A percentile compares a stretch with the other conserved stretches of the same genome.
Conservation (phyloP, 192 early-diverging fungal species). For the Coemansia sp. region DNA sequence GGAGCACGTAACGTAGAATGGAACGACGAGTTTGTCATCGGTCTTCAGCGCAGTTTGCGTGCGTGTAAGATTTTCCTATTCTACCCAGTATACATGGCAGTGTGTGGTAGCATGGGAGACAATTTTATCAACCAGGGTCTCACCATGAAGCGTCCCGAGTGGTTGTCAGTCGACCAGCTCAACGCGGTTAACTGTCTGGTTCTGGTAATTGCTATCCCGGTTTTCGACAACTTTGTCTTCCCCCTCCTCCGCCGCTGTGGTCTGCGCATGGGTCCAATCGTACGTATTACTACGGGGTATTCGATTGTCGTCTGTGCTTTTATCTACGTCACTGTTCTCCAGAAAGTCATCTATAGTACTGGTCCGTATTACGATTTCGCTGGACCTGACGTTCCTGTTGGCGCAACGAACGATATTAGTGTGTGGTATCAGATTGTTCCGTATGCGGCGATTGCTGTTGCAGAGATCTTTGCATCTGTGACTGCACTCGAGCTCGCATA, state of each 20-base stretch:
- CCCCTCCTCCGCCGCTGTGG: slow-evolving; percentile 60
- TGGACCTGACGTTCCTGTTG: slow-evolving; percentile 16
- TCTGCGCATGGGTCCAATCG: slow-evolving; percentile 60
- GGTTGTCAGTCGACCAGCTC: slow-evolving; percentile 69
- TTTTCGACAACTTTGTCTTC: slow-evolving; percentile 67
- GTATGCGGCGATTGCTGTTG: slow-evolving; percentile 62
- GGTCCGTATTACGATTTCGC: slow-evolving; percentile 58
- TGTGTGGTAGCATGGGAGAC: slow-evolving; percentile 63
- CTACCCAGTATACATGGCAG: slow-evolving; percentile 38
- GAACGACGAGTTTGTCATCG: slow-evolving; percentile 37
- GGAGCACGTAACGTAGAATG: background rate
- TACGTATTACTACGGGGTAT: slow-evolving; percentile 71
- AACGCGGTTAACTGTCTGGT: slow-evolving; percentile 68
- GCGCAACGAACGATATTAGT: slow-evolving; percentile 58
- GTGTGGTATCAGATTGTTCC: slow-evolving; percentile 61
- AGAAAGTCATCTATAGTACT: slow-evolving; percentile 62
- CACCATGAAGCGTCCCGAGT: slow-evolving; percentile 57
- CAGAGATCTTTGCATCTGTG: slow-evolving; percentile 71
- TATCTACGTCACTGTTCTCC: slow-evolving; percentile 63
- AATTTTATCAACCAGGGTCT: slow-evolving; percentile 65
- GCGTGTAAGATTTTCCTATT: slow-evolving; percentile 47
- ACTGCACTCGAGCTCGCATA: slow-evolving; percentile 72
- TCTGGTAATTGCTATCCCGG: slow-evolving; percentile 69
- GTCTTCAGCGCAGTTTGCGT: slow-evolving; percentile 17
- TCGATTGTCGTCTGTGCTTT: slow-evolving; percentile 62